Conservation (phyloP, 208 protist genomes). For the Acanthamoeba divionensis region DNA sequence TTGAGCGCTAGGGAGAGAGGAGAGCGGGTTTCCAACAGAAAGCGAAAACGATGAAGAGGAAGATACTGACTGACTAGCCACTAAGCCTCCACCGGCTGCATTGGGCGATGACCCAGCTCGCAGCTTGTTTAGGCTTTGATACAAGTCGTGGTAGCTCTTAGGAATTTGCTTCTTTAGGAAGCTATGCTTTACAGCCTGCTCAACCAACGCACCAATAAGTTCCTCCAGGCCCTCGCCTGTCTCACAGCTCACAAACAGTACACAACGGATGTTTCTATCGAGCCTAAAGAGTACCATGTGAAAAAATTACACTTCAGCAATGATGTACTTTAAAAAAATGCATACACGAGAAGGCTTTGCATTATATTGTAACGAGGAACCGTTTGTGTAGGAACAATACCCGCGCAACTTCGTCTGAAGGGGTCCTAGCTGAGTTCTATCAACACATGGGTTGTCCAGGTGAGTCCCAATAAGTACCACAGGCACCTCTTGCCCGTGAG, state of each 20-base stretch:
- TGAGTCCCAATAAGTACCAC: constrained; percentile 5
- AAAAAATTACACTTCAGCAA: too few relatives aligned
- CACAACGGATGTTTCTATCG: neutral
- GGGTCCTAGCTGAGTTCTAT: neutral
- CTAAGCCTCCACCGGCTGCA: too few relatives aligned
- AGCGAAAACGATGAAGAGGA: too few relatives aligned
- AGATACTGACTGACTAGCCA: too few relatives aligned
- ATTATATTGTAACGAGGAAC: neutral
- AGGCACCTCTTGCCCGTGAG: constrained; percentile 2
- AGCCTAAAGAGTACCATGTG: neutral
- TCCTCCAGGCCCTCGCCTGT: constrained; percentile 11
- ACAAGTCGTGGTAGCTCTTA: constrained; percentile 16
- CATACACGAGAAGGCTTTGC: too few relatives aligned
- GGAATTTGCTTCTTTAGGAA: constrained; percentile 4
- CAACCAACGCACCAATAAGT: neutral
- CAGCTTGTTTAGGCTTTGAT: constrained; percentile 5
- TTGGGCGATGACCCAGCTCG: neutral
- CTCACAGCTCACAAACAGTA: constrained; percentile 14
- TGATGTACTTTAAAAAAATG: too few relatives aligned
- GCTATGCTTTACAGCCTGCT: neutral
- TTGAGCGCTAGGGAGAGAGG: too few relatives aligned
- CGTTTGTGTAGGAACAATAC: neutral
- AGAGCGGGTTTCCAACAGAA: too few relatives aligned
- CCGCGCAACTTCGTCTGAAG: neutral
- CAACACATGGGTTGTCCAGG: neutral